These are phyloP conservation scores for Diaporthe aspalathi DNA, from an alignment of 2,329 filamentous ascomycete species.

Conservation along the genomic window DNA sequence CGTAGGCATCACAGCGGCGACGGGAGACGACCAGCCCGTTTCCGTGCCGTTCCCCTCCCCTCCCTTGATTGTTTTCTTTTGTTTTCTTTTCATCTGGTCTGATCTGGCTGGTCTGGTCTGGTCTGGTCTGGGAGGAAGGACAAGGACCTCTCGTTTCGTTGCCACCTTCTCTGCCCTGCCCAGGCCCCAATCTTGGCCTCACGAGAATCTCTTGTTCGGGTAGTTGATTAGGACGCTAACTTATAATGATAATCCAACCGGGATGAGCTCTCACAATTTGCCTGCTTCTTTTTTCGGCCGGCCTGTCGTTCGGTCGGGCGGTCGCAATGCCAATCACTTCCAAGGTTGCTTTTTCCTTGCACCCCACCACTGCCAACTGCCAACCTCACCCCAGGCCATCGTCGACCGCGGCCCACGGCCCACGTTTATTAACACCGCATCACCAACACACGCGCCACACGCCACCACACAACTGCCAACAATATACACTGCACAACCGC, in stretches of 20 bases:
- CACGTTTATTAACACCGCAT: background rate
- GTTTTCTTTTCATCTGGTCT: background rate
- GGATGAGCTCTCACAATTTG: constrained; percentile 31
- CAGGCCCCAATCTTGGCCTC: constrained; percentile 21
- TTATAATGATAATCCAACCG: constrained; percentile 30
- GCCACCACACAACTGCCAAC: too few species aligned
- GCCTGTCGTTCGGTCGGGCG: constrained; percentile 17
- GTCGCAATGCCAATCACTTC: constrained; percentile 31
- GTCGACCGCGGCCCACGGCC: background rate
- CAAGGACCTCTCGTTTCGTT: background rate
- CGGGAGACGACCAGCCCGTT: background rate
- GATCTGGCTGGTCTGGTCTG: too few species aligned
- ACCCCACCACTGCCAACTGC: too few species aligned
- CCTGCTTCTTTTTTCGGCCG: constrained; percentile 31
- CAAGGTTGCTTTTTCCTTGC: constrained; percentile 1
- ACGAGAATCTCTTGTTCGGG: constrained; percentile 25
- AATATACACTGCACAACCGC: background rate
- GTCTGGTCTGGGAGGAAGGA: too few species aligned
- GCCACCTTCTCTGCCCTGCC: background rate
- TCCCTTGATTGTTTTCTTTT: too few species aligned
- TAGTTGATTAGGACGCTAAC: constrained; percentile 28
- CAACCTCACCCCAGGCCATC: constrained; percentile 13
- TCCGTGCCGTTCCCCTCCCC: background rate
- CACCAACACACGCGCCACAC: background rate
- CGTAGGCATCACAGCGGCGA: background rate